Evolutionary conservation across 2,329 filamentous ascomycete species (phyloP).

Genomic region (Fonsecaea monophora): DNA sequence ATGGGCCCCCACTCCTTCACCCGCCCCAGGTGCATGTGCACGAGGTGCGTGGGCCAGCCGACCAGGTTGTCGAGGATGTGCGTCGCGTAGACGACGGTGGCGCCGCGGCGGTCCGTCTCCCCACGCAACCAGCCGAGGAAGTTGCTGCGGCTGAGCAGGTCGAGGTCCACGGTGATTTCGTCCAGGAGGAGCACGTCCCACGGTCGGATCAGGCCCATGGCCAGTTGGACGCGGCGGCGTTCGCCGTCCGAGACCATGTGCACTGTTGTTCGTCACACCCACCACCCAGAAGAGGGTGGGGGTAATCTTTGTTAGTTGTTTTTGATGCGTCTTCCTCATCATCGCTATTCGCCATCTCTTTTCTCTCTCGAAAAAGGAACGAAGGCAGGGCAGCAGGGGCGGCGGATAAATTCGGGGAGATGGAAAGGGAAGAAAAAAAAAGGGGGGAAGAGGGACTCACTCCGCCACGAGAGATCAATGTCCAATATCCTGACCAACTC

Average conservation of each 20-base stretch:
- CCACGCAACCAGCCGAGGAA: conserved; percentile 85
- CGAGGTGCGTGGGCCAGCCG: conserved; percentile 92
- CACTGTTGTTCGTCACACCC: conserved; percentile 53
- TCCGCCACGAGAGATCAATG: conserved; percentile 89
- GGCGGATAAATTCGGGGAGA: no score
- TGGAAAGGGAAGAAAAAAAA: background rate
- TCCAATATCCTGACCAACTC: conserved; percentile 88
- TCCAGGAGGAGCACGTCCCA: conserved; percentile 92
- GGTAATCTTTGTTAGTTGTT: no score
- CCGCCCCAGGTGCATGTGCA: conserved; percentile 90
- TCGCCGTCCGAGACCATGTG: conserved; percentile 95
- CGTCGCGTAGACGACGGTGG: conserved; percentile 96
- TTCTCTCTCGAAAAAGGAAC: no score
- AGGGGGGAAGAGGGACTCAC: background rate
- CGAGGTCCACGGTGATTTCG: conserved; percentile 96
- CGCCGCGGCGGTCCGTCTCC: conserved; percentile 81
- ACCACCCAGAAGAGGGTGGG: no score
- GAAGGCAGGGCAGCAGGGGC: no score
- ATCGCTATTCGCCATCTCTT: no score
- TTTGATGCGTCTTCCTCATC: no score
- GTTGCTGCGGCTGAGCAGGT: conserved; percentile 81
- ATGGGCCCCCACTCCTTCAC: conserved; percentile 86
- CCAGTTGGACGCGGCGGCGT: conserved; percentile 86
- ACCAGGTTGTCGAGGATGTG: conserved; percentile 96
- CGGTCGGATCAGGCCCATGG: conserved; percentile 90